A percentile compares a stretch with the other conserved stretches of the same genome.
Evolutionary conservation across 2,329 filamentous ascomycete species (phyloP).

Genomic region (Fonsecaea erecta): DNA sequence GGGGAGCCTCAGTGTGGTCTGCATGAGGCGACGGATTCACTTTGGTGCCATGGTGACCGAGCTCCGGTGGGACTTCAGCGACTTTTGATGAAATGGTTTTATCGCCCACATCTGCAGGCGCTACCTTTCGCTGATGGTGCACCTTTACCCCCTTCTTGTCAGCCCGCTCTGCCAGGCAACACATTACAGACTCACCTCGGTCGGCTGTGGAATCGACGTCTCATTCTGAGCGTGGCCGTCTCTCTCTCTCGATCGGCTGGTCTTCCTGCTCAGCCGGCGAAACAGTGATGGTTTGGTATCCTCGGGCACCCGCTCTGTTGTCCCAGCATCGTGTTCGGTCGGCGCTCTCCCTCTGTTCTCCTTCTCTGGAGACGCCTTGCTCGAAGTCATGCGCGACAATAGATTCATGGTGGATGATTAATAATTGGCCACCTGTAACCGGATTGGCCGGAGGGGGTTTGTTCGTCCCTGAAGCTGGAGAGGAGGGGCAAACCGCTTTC

Average conservation of each 20-base stretch:
- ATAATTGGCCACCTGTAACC: background rate
- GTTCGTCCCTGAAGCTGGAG: background rate
- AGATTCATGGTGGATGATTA: conserved; percentile 18
- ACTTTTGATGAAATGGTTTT: conserved; percentile 19
- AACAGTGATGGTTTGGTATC: conserved; percentile 21
- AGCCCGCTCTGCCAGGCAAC: background rate
- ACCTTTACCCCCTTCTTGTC: background rate
- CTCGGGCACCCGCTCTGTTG: conserved; percentile 10
- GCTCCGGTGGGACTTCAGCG: conserved; percentile 19
- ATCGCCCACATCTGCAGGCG: background rate
- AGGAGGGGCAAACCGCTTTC: background rate
- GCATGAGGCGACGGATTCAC: background rate
- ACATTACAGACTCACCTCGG: conserved; percentile 2
- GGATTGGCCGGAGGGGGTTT: background rate
- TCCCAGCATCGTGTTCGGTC: background rate
- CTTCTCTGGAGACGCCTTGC: conserved; percentile 11
- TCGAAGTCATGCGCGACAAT: conserved; percentile 18
- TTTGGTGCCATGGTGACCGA: background rate
- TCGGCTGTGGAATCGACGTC: background rate
- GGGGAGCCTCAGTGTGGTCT: background rate
- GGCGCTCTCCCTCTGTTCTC: conserved; percentile 7
- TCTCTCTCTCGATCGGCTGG: conserved; percentile 19
- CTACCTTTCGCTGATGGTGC: background rate
- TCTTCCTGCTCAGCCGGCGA: conserved; percentile 17
- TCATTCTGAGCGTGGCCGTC: background rate